Evolutionary conservation across 805 yeast genomes (phyloP).

Genomic region (baker's yeast (Saccharomyces cerevisiae)): DNA sequence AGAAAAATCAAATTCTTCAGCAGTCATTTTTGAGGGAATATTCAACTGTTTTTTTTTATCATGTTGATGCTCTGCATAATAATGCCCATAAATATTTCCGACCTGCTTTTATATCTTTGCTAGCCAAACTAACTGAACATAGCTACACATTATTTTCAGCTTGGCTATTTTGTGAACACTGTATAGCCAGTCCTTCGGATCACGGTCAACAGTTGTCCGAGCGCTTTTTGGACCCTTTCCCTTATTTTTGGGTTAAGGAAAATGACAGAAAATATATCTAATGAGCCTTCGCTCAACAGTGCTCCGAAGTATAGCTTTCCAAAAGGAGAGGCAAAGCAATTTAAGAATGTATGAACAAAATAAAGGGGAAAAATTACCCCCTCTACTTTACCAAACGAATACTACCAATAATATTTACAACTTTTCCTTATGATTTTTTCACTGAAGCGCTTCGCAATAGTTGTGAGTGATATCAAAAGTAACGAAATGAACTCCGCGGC

Average conservation of each 20-base stretch:
- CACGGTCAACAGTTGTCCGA: background rate
- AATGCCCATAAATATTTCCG: background rate
- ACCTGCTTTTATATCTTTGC: background rate
- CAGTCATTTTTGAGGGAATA: constrained; percentile 8
- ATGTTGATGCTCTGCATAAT: background rate
- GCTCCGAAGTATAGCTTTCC: background rate
- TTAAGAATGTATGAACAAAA: background rate
- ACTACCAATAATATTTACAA: too few relatives aligned
- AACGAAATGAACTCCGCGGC: background rate
- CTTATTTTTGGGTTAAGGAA: background rate
- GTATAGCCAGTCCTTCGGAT: background rate
- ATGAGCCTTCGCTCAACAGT: background rate
- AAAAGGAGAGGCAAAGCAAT: background rate
- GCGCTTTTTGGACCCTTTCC: background rate
- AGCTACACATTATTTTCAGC: background rate
- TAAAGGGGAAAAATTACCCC: background rate
- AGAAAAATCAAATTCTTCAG: constrained; percentile 37
- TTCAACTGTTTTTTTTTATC: background rate
- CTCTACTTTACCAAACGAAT: background rate
- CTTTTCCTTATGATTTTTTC: too few relatives aligned
- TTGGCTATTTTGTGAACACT: background rate
- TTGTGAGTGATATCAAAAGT: too few relatives aligned
- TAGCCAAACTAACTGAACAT: background rate
- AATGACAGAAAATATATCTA: background rate
- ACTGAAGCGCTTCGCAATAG: too few relatives aligned